phyloP scores from a whole-genome alignment of 2,329 filamentous ascomycete genomes.

The Aspergillus aculeatinus region DNA sequence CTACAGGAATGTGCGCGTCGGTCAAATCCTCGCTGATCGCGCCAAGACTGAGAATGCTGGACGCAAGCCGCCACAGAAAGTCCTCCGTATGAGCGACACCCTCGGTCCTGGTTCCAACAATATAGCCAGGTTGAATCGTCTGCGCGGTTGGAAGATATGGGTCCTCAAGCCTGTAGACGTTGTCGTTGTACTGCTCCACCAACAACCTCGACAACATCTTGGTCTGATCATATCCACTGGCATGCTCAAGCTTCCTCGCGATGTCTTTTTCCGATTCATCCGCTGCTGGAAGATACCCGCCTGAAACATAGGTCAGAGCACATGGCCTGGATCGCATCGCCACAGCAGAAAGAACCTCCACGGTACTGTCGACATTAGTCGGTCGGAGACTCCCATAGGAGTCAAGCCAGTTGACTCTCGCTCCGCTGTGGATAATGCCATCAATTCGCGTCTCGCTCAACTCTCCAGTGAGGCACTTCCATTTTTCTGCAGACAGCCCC shows the following conservation, averaged over 20 bases:
- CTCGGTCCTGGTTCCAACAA: constrained; percentile 4
- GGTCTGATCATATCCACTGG: constrained; percentile 14
- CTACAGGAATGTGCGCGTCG: constrained; percentile 6
- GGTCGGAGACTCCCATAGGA: no score
- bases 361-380: not conserved
- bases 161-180: no score
- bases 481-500: no score
- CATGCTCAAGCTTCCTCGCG: constrained; percentile 1
- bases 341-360: no score
- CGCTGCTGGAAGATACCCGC: no score
- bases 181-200: not conserved
- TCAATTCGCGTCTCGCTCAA: no score
- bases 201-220: constrained; percentile 7
- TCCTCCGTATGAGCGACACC: constrained; percentile 9
- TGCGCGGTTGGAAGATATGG: no score
- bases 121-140: not conserved
- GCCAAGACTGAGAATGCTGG: not conserved
- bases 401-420: no score
- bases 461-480: no score
- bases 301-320: no score
- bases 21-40: not conserved
- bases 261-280: not conserved
- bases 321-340: no score
- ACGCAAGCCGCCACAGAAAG: constrained; percentile 9
- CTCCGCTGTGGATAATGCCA: no score